Conservation (phyloP, 2,329 filamentous ascomycete species). For the Chrysoporthe deuterocubensis region DNA sequence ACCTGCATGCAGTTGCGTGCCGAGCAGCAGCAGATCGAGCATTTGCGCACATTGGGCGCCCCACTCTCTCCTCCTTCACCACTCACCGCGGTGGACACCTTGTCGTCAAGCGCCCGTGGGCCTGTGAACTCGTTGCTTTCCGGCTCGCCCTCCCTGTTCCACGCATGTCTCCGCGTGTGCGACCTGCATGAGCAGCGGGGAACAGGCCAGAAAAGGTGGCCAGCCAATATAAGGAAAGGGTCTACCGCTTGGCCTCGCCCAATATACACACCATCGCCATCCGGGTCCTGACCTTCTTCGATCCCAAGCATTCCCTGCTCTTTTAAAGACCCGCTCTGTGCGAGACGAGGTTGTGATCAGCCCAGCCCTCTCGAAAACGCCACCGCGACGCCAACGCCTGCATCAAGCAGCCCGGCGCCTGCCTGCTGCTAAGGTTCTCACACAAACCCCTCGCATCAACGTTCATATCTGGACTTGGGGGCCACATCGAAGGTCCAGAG, state of each 20-base stretch:
- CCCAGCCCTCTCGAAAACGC: constrained; percentile 14
- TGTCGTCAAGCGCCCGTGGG: background rate
- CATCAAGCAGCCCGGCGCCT: constrained; percentile 9
- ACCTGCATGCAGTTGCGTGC: constrained; percentile 27
- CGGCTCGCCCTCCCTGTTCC: constrained; percentile 15
- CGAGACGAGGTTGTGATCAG: constrained; percentile 28
- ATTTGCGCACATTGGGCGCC: constrained; percentile 15
- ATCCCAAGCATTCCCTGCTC: constrained; percentile 12
- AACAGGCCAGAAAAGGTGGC: constrained; percentile 41
- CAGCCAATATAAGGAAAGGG: constrained; percentile 59
- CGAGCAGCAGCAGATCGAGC: constrained; percentile 20
- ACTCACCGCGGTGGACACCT: constrained; percentile 3
- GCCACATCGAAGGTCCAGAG: constrained; percentile 3
- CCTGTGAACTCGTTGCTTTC: background rate
- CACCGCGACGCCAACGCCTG: constrained; percentile 18
- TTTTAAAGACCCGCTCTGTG: constrained; percentile 28
- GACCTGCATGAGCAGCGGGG: constrained; percentile 42
- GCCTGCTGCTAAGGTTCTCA: constrained; percentile 11
- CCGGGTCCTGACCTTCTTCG: constrained; percentile 15
- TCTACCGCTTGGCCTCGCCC: constrained; percentile 48
- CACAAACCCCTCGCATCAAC: background rate
- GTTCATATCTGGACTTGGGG: constrained; percentile 28
- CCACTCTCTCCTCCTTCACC: constrained; percentile 17
- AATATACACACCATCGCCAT: constrained; percentile 31
- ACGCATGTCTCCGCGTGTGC: constrained; percentile 31